Conservation (phyloP, 2,329 filamentous ascomycete genomes). For the Trichoderma koningiopsis region DNA sequence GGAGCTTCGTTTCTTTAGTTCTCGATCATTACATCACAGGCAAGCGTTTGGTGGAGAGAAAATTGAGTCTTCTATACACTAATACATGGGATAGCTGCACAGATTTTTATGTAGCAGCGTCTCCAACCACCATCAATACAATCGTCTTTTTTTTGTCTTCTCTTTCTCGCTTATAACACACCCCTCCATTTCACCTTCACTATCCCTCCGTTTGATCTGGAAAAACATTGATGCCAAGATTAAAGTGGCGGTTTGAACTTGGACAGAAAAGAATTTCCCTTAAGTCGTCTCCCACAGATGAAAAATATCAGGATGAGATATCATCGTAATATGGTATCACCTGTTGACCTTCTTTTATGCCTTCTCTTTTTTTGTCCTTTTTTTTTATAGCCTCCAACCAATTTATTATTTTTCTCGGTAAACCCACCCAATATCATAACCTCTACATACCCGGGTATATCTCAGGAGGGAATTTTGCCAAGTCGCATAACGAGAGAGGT, state of each 20-base stretch:
- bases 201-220: not conserved
- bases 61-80: slow-evolving; percentile 44
- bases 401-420: slow-evolving; percentile 2
- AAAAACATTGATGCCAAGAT: slow-evolving; percentile 1
- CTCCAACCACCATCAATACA: slow-evolving; percentile 24
- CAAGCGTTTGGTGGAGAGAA: slow-evolving; percentile 16
- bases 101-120: slow-evolving; percentile 1
- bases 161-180: slow-evolving; percentile 1
- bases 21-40: too few relatives aligned
- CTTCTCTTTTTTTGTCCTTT: not conserved
- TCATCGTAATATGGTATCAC: not conserved
- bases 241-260: not conserved
- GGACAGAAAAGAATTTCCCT: not conserved
- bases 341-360: not conserved
- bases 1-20: not conserved
- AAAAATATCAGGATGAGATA: slow-evolving; percentile 3
- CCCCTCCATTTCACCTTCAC: not conserved
- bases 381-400: not conserved
- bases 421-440: not conserved
- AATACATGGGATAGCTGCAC: slow-evolving; percentile 36
- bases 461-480: not conserved
- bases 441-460: slow-evolving; percentile 18
- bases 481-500: slow-evolving; percentile 20
- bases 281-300: not conserved
- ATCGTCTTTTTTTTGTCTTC: not conserved